Percentiles rank a stretch among this genome's conserved stretches.
phyloP scores from a whole-genome alignment of 2,329 filamentous ascomycete species.

The Fusarium mexicanum region DNA sequence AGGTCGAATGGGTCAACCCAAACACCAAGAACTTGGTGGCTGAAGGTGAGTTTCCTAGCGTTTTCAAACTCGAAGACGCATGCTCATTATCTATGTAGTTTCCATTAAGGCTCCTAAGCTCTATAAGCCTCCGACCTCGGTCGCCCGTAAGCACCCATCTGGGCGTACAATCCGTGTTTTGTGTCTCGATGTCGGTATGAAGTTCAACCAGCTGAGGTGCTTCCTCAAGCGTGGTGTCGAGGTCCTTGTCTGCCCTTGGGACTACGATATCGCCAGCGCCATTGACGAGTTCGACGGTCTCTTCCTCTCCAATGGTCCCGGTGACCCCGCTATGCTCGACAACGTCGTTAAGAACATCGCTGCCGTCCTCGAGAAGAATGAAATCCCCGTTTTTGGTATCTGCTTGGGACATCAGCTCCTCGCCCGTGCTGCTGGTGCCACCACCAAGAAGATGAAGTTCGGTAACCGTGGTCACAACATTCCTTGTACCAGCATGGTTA shows the following conservation, averaged over 20 bases:
- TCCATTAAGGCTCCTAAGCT: conserved; percentile 88
- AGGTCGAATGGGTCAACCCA: conserved; percentile 88
- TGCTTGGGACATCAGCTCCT: conserved; percentile 95
- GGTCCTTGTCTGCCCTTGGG: conserved; percentile 93
- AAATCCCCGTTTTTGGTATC: conserved; percentile 93
- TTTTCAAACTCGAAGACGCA: conserved; percentile 34
- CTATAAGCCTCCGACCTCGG: conserved; percentile 78
- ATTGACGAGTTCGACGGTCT: conserved; percentile 92
- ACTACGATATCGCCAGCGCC: conserved; percentile 87
- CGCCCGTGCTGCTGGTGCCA: conserved; percentile 85
- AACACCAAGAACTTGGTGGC: conserved; percentile 93
- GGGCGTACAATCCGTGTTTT: conserved; percentile 88
- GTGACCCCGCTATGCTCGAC: conserved; percentile 88
- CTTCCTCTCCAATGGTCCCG: conserved; percentile 97
- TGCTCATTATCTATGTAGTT: conserved; percentile 68
- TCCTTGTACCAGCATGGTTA: conserved; percentile 94
- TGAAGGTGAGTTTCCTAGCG: conserved; percentile 75
- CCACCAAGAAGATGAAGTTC: conserved; percentile 97
- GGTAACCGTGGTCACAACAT: conserved; percentile 99
- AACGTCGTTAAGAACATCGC: conserved; percentile 82
- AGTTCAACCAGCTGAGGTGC: conserved; percentile 97
- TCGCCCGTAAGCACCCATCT: conserved; percentile 84
- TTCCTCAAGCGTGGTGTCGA: conserved; percentile 91
- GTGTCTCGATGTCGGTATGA: conserved; percentile 96
- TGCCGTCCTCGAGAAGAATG: conserved; percentile 78